A percentile compares a stretch with the other conserved stretches of the same genome.
These are phyloP conservation scores for Myrica gale DNA, from an alignment of 306 rosid genomes.

Conservation along the genomic window DNA sequence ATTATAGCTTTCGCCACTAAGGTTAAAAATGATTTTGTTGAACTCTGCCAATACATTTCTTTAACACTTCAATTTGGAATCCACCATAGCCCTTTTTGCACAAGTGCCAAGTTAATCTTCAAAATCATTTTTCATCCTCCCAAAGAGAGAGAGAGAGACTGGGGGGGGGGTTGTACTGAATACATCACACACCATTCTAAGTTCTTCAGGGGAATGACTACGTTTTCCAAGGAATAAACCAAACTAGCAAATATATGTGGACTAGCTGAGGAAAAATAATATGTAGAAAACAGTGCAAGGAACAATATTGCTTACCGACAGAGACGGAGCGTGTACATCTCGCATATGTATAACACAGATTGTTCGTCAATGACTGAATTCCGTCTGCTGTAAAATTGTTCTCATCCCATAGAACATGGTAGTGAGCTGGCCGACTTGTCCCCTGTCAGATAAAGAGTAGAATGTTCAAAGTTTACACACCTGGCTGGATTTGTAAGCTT, in stretches of 20 bases:
- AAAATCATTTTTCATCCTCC: background rate
- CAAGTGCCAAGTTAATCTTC: background rate
- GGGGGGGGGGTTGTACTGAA: background rate
- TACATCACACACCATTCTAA: background rate
- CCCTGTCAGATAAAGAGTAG: constrained; percentile 47
- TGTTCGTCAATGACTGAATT: constrained; percentile 82
- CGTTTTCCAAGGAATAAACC: background rate
- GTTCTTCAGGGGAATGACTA: constrained; percentile 7
- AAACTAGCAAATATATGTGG: constrained; percentile 2
- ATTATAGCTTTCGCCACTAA: background rate
- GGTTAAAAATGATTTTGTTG: background rate
- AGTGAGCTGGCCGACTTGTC: constrained; percentile 91
- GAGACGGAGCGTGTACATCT: constrained; percentile 91
- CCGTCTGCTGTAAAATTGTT: constrained; percentile 89
- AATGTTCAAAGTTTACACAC: too few species aligned
- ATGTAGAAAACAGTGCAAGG: background rate
- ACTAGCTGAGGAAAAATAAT: too few species aligned
- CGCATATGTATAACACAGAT: constrained; percentile 87
- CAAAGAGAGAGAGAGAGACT: background rate
- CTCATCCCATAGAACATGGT: constrained; percentile 95
- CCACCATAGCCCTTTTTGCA: background rate
- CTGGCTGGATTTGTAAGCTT: background rate
- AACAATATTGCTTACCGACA: constrained; percentile 59
- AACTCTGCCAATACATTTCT: background rate
- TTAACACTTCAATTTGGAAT: background rate